These are phyloP conservation scores for Plasmodium vivax DNA, from an alignment of 169 alveolate species.

Conservation along the genomic window DNA sequence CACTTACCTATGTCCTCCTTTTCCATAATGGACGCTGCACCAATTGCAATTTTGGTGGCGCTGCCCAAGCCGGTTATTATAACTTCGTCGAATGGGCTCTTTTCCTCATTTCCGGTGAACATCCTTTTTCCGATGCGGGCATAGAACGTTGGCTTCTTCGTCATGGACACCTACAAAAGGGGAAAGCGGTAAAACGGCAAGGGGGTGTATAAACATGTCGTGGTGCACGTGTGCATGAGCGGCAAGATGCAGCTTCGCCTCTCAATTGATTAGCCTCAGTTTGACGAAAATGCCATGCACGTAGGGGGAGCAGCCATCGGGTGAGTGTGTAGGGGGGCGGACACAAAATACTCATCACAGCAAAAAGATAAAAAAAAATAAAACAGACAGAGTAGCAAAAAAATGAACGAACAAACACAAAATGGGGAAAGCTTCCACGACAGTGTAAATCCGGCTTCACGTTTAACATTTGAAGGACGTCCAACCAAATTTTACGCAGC, in stretches of 20 bases:
- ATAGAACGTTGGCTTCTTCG: conserved; percentile 79
- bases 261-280: not conserved
- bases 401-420: too few species aligned
- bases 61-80: conserved; percentile 82
- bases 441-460: not conserved
- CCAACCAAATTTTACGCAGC: not conserved
- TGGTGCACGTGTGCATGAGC: not conserved
- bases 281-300: not conserved
- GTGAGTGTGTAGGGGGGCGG: not conserved
- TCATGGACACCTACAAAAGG: conserved; percentile 74
- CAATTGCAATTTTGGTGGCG: conserved; percentile 83
- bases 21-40: conserved; percentile 80
- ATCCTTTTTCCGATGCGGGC: conserved; percentile 80
- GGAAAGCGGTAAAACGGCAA: not conserved
- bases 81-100: conserved; percentile 79
- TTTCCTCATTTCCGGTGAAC: conserved; percentile 79
- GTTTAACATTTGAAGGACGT: not conserved
- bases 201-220: not conserved
- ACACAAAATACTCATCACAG: not conserved
- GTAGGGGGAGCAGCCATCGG: not conserved
- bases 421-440: not conserved
- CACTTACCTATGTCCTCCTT: conserved; percentile 78
- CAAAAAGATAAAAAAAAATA: too few species aligned
- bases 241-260: not conserved
- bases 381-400: not conserved